Conservation (phyloP, 2,329 filamentous ascomycete genomes). For the Colletotrichum trifolii region DNA sequence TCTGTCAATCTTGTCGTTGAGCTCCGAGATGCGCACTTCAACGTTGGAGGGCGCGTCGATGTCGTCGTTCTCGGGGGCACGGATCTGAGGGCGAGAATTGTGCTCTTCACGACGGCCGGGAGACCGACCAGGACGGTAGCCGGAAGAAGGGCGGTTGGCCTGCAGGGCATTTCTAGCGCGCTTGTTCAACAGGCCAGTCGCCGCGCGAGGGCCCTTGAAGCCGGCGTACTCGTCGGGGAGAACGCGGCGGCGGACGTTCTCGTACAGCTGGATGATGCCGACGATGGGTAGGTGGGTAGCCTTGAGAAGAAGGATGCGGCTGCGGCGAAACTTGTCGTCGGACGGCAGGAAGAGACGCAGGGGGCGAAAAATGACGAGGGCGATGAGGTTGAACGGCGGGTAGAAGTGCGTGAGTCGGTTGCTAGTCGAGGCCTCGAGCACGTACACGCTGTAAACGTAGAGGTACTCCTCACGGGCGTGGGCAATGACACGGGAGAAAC, state of each 20-base stretch:
- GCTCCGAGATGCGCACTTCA: constrained; percentile 65
- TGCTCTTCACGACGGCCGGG: constrained; percentile 32
- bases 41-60: constrained; percentile 52
- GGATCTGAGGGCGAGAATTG: constrained; percentile 35
- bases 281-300: constrained; percentile 76
- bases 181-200: constrained; percentile 40
- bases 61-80: constrained; percentile 44
- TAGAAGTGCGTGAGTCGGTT: constrained; percentile 78
- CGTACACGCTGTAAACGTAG: constrained; percentile 77
- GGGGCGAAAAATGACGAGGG: constrained; percentile 77
- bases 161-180: constrained; percentile 38
- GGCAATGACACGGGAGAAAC: constrained; percentile 72
- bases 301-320: constrained; percentile 71
- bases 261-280: constrained; percentile 75
- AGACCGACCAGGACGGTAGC: constrained; percentile 40
- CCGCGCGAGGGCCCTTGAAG: constrained; percentile 58
- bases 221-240: constrained; percentile 57
- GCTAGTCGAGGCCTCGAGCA: constrained; percentile 74
- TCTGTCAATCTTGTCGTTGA: constrained; percentile 68
- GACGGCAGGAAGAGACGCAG: constrained; percentile 75
- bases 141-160: constrained; percentile 38
- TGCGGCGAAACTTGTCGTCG: constrained; percentile 70
- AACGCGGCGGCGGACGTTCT: constrained; percentile 58
- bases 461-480: constrained; percentile 80
- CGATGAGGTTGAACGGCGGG: constrained; percentile 79